These are phyloP conservation scores for Phytopythium mirpurense DNA, from an alignment of 352 stramenopile species.

Conservation along the genomic window DNA sequence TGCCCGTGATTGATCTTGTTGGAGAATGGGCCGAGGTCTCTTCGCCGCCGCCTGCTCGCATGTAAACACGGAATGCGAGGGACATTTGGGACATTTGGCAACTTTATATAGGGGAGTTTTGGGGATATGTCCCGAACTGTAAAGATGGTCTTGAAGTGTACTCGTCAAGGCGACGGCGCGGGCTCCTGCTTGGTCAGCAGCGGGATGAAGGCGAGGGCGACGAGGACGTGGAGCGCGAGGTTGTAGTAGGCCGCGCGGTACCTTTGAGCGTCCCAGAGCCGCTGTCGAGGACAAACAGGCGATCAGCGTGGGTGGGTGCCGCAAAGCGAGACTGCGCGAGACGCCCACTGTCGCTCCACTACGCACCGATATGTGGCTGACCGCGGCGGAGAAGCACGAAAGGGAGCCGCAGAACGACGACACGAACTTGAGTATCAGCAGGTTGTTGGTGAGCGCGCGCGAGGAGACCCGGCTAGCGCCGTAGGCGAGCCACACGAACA, in stretches of 20 bases:
- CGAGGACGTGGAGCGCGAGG: conserved; percentile 34
- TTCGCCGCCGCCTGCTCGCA: too few relatives aligned
- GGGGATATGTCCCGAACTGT: too few relatives aligned
- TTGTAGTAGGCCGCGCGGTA: conserved; percentile 46
- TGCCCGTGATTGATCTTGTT: neutral
- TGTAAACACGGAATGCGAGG: conserved; percentile 2
- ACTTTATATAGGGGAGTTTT: too few relatives aligned
- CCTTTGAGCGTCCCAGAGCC: conserved; percentile 41
- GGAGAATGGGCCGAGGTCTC: neutral
- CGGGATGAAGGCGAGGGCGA: conserved; percentile 50
- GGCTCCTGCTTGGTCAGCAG: conserved; percentile 57
- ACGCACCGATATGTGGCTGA: conserved; percentile 49
- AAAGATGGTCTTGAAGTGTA: too few relatives aligned
- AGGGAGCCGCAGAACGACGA: conserved; percentile 71
- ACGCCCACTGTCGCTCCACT: neutral
- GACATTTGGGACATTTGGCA: conserved; percentile 4
- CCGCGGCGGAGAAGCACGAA: conserved; percentile 51
- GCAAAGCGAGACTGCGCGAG: conserved; percentile 1
- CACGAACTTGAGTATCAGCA: conserved; percentile 72
- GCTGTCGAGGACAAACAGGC: conserved; percentile 11
- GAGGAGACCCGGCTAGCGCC: conserved; percentile 40
- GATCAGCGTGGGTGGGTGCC: neutral
- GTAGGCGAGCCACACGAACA: conserved; percentile 47
- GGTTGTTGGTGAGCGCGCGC: conserved; percentile 34
- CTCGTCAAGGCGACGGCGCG: neutral